Evolutionary conservation across 2,329 filamentous ascomycete genomes (phyloP), one percentile per base, ranked within the genome.

Genomic region (Dactylellina parvicollis): DNA sequence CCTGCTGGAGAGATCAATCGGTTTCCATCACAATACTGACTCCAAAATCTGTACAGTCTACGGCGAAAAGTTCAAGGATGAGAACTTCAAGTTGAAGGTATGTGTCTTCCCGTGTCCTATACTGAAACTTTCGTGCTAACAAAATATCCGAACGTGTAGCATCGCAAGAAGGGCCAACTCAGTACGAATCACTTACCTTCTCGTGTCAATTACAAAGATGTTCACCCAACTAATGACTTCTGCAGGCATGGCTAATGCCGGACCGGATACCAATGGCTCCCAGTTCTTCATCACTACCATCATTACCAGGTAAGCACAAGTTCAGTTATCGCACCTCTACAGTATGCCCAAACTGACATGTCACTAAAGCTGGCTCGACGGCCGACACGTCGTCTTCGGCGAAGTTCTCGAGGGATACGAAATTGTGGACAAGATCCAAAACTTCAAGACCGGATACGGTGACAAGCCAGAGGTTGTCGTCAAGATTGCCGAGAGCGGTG

Each of bases 211-310:
- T 8, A 26, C 8, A 14, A 9, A 26, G 18, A 16, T 28, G 4
- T 24, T 16, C 47, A 65, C 46, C 57, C 20, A 24, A 26, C 40
- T 20, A n/a, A n/a, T n/a, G 14, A 24, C 16, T 16, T 7, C 18
- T n/a, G 30, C 74, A 82, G 83, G 90, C 82, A 95, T 92, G 91
- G 91, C 90, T 82, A 93, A 93, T 83, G 87, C 90, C 74, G 91
- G 91, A 81, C 87, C 88, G 81, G 90, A 95, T 82, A 95, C 91
- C 85, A 93, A 93, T 80, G 91, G 91, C 80, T 92, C 89, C 70
- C 91, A 95, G 81, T 95, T 95, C 85, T 95, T 95, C 86, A 93
- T 95, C 81, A 95, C 92, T 79, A 94, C 91, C 77, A 89, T 88
- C 79, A 59, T 89, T n/a, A 98, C 95, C 10, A 88, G 79, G 71